Conservation (phyloP, 2,329 filamentous ascomycete species). For the Pyricularia sp. region DNA sequence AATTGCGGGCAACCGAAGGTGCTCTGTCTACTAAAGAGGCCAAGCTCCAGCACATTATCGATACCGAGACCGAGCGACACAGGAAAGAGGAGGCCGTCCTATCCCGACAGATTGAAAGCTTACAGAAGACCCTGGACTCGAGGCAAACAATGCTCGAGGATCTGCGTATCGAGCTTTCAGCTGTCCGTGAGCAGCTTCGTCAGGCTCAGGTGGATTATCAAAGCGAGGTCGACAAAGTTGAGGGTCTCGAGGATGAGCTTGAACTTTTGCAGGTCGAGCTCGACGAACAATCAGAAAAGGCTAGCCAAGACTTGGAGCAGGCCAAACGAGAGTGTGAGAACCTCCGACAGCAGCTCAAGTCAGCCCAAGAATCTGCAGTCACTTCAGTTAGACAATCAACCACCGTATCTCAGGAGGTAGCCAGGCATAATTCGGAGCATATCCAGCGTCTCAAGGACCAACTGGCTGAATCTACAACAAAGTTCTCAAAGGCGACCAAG, state of each 20-base stretch:
- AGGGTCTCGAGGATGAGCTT: conserved; percentile 62
- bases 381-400: conserved; percentile 17
- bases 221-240: conserved; percentile 49
- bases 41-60: conserved; percentile 53
- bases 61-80: conserved; percentile 60
- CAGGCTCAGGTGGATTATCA: conserved; percentile 51
- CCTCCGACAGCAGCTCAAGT: conserved; percentile 29
- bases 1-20: conserved; percentile 54
- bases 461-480: conserved; percentile 43
- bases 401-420: conserved; percentile 18
- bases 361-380: conserved; percentile 13
- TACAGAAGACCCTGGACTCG: conserved; percentile 57
- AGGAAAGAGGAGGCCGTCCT: conserved; percentile 58
- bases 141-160: conserved; percentile 53
- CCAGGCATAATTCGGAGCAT: conserved; percentile 23
- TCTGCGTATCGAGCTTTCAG: conserved; percentile 51
- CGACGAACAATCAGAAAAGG: conserved; percentile 51
- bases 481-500: conserved; percentile 39
- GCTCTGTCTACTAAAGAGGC: conserved; percentile 54
- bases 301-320: conserved; percentile 31
- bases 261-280: conserved; percentile 55
- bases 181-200: conserved; percentile 57
- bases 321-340: conserved; percentile 31
- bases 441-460: conserved; percentile 42
- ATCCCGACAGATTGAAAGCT: conserved; percentile 58